These are phyloP conservation scores for Ophiobolus disseminans DNA, from an alignment of 2,329 filamentous ascomycete species.

Conservation along the genomic window DNA sequence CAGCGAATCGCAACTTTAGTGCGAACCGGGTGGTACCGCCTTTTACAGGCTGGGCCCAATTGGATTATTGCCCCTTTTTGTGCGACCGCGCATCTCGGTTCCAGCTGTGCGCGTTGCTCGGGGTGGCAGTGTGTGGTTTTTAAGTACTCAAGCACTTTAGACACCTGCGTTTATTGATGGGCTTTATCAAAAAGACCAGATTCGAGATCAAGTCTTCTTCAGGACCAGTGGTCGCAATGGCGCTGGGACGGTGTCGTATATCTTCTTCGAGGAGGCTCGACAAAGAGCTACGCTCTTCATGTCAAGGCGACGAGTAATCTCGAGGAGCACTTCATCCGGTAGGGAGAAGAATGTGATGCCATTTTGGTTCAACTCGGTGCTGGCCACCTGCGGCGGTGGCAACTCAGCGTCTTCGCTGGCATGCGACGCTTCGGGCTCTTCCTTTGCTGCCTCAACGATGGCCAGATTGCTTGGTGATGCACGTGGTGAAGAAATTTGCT, in stretches of 20 bases:
- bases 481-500: background rate
- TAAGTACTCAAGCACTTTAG: too few relatives aligned
- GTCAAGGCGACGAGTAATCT: background rate
- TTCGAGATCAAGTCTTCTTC: slow-evolving; percentile 7
- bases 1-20: too few relatives aligned
- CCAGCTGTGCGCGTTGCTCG: too few relatives aligned
- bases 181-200: too few relatives aligned
- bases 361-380: background rate
- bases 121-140: too few relatives aligned
- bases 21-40: too few relatives aligned
- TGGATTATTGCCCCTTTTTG: too few relatives aligned
- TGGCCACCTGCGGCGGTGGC: background rate
- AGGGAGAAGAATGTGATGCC: background rate
- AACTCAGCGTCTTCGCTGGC: background rate
- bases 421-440: background rate
- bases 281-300: background rate
- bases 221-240: background rate
- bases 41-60: too few relatives aligned
- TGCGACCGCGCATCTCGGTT: too few relatives aligned
- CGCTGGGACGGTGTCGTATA: slow-evolving; percentile 4
- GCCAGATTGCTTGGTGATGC: background rate
- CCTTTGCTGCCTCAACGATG: background rate
- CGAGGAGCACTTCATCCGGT: slow-evolving; percentile 1
- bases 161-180: too few relatives aligned
- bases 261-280: slow-evolving; percentile 2